phyloP scores from a whole-genome alignment of 23 red algal species.

The Gracilaria gracilis region DNA sequence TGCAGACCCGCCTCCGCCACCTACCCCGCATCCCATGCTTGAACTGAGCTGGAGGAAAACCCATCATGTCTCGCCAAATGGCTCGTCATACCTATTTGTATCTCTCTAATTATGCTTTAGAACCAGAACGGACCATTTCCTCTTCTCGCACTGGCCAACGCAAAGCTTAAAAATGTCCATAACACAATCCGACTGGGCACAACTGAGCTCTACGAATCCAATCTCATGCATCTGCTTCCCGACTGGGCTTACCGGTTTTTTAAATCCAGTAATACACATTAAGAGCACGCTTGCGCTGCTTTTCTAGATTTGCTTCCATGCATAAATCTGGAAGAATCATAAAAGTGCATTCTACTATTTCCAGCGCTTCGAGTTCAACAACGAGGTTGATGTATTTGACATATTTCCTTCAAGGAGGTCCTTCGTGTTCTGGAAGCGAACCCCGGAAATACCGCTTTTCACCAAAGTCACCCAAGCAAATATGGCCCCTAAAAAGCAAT shows the following conservation, averaged over 20 bases:
- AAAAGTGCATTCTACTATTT: constrained; percentile 72
- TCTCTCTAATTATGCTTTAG: constrained; percentile 73
- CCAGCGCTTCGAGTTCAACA: constrained; percentile 76
- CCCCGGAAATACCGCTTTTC: too few relatives aligned
- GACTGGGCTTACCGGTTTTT: constrained; percentile 52
- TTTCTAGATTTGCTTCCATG: constrained; percentile 70
- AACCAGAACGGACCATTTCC: constrained; percentile 91
- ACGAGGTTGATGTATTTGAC: constrained; percentile 81
- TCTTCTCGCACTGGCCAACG: constrained; percentile 86
- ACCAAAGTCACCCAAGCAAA: too few relatives aligned
- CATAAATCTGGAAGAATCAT: constrained; percentile 65
- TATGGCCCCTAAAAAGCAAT: too few relatives aligned
- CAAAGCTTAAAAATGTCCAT: constrained; percentile 55
- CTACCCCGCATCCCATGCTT: not conserved
- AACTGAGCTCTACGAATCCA: constrained; percentile 44
- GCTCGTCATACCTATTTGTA: constrained; percentile 7
- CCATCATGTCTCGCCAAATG: constrained; percentile 47
- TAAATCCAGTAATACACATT: not conserved
- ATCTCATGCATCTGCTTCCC: constrained; percentile 68
- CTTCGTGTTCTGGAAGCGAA: too few relatives aligned
- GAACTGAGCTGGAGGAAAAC: not conserved
- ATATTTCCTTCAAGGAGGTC: too few relatives aligned
- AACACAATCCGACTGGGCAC: constrained; percentile 50
- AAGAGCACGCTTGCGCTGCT: constrained; percentile 75
- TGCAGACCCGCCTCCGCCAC: not conserved